Base-by-base conservation (phyloP, 352 stramenopile genomes). In the Globisporangium nagaii region DNA sequence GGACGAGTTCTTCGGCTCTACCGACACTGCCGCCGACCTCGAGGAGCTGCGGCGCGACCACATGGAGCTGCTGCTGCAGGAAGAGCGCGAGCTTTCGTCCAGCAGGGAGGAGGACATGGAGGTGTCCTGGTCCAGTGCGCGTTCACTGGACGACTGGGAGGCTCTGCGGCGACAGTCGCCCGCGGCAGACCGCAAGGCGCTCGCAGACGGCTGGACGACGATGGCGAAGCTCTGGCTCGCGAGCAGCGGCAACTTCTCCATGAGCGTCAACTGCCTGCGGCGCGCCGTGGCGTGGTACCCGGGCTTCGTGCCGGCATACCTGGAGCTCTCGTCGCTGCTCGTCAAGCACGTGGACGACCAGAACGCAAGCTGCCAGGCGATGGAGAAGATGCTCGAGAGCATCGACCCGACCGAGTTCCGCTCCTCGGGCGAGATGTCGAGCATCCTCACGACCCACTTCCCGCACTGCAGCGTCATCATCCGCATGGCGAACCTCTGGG, bases 381-480 rank as follows among this genome's bases (percentile, higher is more conserved):
- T 73, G 65, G 49, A 64, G 48, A 45, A 53, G 32, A 59, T 73
- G 58, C 35, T 73, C 13, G 56, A 60, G 42, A 47, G 55, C 39
- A 49, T 54, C 17, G 60, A 69, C 13, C 37, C 55, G n/a, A 6
- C 20, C 3, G 56, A 63, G 12, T 59, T 58, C 31, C 34, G 42
- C 6, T n/a, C 52, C 17, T 17, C 47, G 19, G 42, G 8, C 4
- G 56, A 58, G 35, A 60, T 62, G 43, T 52, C 42, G n/a, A 32
- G n/a, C 10, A 37, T 64, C 13, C 27, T 66, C 40, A 60, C 57
- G n/a, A 35, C 35, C 17, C 20, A 67, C 42, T 73, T 73, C 17
- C n/a, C 61, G 6, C 65, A 70, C 42, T 70, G 65, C 45, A 70
- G 57, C 49, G 28, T 53, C 15, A 39, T 65, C 28, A 54, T 66